Conservation (phyloP, 129 eudicot genomes). For the Apium graveolens region DNA sequence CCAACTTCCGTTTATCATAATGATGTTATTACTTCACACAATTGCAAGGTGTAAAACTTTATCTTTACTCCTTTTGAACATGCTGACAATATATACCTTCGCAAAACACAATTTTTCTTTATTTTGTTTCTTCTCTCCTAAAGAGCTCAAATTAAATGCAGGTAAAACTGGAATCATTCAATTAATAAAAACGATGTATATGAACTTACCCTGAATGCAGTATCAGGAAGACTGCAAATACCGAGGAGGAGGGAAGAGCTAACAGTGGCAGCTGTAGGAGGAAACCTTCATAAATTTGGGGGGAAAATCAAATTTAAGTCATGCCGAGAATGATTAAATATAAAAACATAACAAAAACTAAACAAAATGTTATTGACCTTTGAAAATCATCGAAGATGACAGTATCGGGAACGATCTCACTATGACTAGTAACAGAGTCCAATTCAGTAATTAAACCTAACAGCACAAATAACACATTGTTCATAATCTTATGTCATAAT, state of each 20-base stretch:
- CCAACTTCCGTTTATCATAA: not conserved
- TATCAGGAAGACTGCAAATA: constrained; percentile 90
- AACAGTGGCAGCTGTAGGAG: constrained; percentile 98
- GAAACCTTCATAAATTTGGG: constrained; percentile 43
- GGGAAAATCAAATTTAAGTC: not conserved
- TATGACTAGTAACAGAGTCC: constrained; percentile 62
- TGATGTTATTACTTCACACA: not conserved
- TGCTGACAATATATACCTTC: not conserved
- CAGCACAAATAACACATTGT: not conserved
- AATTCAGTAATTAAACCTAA: constrained; percentile 75
- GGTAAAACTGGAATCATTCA: not conserved
- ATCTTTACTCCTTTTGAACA: not conserved
- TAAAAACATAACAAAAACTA: not conserved
- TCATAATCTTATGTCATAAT: not conserved
- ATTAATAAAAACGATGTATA: not conserved
- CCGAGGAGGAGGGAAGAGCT: constrained; percentile 88
- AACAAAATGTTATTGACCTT: constrained; percentile 30
- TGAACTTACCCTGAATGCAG: constrained; percentile 62
- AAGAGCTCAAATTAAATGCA: not conserved
- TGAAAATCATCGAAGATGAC: constrained; percentile 95
- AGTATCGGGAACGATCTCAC: constrained; percentile 97
- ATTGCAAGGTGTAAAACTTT: not conserved
- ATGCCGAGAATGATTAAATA: not conserved
- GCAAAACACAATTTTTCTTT: not conserved
- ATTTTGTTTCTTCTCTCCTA: not conserved